Evolutionary conservation across 2,329 filamentous ascomycete genomes (phyloP), one percentile per base, ranked within the genome.

Genomic region (Coniosporium tulheliwenetii): DNA sequence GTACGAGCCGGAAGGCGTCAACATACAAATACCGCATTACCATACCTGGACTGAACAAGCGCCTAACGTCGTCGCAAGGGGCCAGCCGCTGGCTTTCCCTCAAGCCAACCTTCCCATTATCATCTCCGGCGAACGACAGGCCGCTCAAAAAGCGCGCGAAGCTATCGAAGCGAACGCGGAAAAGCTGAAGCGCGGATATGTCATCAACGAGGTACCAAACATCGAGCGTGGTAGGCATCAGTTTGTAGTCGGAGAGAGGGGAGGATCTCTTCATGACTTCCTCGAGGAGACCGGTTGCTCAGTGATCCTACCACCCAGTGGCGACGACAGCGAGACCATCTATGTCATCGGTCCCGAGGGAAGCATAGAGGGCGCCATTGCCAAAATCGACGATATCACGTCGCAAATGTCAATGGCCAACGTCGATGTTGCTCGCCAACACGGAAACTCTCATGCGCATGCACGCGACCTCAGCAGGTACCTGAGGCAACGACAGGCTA

Each of bases 161-260:
- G 78, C 84, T 52, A 81, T 96, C 48, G 86, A 95, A 61, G 77
- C 77, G 38, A 75, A 80, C 43, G 85, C 79, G 5, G 75, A 80
- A 45, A 73, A 89, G 54, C 73, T 98, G 15, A 77, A 80, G 49
- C 75, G 76, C 44, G 77, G 84, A 56, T 68, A 96, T 39, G 75
- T 80, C 35, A 67, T 91, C 38, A 77, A 91, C 50, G 80, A 93
- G 59, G 67, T 86, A 35, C 75, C 81, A 5, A 26, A 26, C 19
- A 85, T 96, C 50, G 82, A 89, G 59, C 80, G 81, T 46, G 85
- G 85, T 38, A 79, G 85, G 39, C 91, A 96, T 58, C 87, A 93
- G 58, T 96, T 95, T 67, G 91, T 98, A 54, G 79, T 94, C 47
- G 89, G 89, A 39, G 79, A 89, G 45, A 75, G 79, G 45, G 86